Evolutionary conservation across 352 stramenopile genomes (phyloP), one percentile per base, ranked within the genome.

Genomic region (Globisporangium orthogonon): DNA sequence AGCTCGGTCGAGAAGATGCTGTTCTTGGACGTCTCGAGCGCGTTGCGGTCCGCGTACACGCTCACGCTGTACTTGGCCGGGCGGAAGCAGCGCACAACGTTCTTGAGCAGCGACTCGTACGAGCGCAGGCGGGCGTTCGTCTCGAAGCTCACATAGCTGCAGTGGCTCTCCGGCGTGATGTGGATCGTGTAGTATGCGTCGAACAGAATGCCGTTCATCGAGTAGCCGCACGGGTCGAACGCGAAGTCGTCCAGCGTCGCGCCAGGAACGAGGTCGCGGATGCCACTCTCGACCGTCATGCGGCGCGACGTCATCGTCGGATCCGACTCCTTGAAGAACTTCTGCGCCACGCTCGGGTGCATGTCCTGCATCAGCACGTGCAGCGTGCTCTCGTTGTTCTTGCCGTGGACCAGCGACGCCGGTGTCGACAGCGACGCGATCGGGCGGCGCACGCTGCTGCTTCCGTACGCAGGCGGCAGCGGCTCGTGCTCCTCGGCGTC

Each of bases 161-260:
- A 99, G 55, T 97, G 83, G 58, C 79, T 87, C 76, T 99, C 97
- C 10, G 97, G 97, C 52, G 97, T 99, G 66, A 95, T 91, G 78
- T 99, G 97, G 66, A 99, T 98, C 48, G 97, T 99, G 62, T 97
- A 98, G 82, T 99, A 99, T 7, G 94, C 96, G 55, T 96, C 89
- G 60, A 97, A 98, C 14, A 98, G 71, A 62, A 99, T 98, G 59
- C 95, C 97, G 85, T 99, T 99, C 97, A 99, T 99, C 47, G 87
- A 97, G 78, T 97, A 97, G 23, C 97, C 97, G 75, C 97, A 99
- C 23, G 97, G 97, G 59, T 99, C 95, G 78, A 99, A 99, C 28
- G 97, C 91, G 58, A 95, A 97, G 56, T 97, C 91, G 75, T 99
- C 97, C 65, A 99, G 93, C 46, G 90, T 70, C 6, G 96, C 93